Percentiles rank a stretch among this genome's conserved stretches.
These are phyloP conservation scores for Sporothrix curviconia DNA, from an alignment of 2,329 filamentous ascomycete genomes.

Conservation along the genomic window DNA sequence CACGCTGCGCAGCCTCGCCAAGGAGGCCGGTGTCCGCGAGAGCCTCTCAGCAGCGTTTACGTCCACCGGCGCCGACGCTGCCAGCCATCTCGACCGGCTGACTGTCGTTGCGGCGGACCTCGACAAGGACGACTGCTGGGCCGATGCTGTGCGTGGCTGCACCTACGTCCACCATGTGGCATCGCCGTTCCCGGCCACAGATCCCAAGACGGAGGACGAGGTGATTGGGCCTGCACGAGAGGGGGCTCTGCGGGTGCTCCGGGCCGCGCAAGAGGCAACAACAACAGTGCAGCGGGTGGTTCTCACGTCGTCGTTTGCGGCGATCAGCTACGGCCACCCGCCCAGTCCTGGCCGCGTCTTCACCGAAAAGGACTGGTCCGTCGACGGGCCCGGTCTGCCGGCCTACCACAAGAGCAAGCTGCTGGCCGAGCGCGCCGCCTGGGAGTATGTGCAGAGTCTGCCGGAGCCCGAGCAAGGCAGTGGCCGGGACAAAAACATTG, in stretches of 20 bases:
- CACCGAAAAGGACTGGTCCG: slow-evolving; percentile 43
- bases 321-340: slow-evolving; percentile 5
- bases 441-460: slow-evolving; percentile 40
- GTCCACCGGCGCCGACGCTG: slow-evolving; percentile 4
- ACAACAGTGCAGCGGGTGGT: slow-evolving; percentile 24
- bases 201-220: slow-evolving; percentile 24
- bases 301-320: slow-evolving; percentile 19
- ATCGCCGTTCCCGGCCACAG: slow-evolving; percentile 27
- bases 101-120: slow-evolving; percentile 28
- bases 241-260: slow-evolving; percentile 23
- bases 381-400: slow-evolving; percentile 28
- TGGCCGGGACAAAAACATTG: slow-evolving; percentile 32
- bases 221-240: slow-evolving; percentile 25
- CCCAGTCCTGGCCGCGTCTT: slow-evolving; percentile 26
- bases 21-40: background rate
- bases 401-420: slow-evolving; percentile 50
- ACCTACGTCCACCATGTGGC: slow-evolving; percentile 28
- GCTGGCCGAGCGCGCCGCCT: slow-evolving; percentile 45
- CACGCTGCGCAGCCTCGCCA: slow-evolving; percentile 16
- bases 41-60: background rate
- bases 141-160: slow-evolving; percentile 25
- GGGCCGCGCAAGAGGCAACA: slow-evolving; percentile 20
- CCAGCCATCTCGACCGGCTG: slow-evolving; percentile 11
- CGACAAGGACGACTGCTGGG: slow-evolving; percentile 25
- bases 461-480: slow-evolving; percentile 31